Base-by-base conservation (phyloP, 106 monocot species). In the Dendrobium nobile region DNA sequence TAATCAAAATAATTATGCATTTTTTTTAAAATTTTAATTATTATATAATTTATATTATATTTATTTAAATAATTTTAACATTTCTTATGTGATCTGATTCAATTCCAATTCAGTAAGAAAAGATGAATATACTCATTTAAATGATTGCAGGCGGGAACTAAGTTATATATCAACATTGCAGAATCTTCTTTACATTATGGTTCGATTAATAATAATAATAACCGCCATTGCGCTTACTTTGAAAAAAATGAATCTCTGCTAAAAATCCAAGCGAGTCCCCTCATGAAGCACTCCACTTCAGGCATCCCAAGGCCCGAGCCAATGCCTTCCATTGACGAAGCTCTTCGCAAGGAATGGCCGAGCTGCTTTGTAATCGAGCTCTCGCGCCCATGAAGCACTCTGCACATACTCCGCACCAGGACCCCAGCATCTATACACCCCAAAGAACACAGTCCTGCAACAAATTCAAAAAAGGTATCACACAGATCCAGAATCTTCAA, bases 241-340 rank as follows among this genome's bases (percentile, higher is more conserved):
- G 51, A 51, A 51, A 51, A 51, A 13, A 51, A 51, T 51, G 51
- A 51, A 51, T 51, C 51, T 51, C 51, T 51, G 51, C 10, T 51
- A 51, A 51, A 51, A 11, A 51, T 51, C 3, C 51, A 51, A 51
- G 51, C 3, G 15, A 2, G 0, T 7, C 61, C n/a, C n/a, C 19
- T n/a, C 22, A 24, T 61, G 24, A 7, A 6, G 6, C 13, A n/a
- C 22, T 70, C 44, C 13, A 18, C 41, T 41, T 89, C 79, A 95
- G 20, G 85, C 88, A 64, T 96, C 96, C 17, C 82, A 70, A 6
- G 91, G 91, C 42, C 81, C 78, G 22, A 96, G 85, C 96, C 96
- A 96, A 77, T 96, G 96, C 72, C 92, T 88, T 70, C 96, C 96
- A 41, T 96, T 96, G 78, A 96, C 90, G 72, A 96, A 96, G 86